A percentile compares a stretch with the other conserved stretches of the same genome.
phyloP scores from a whole-genome alignment of 352 stramenopile species.

The Phytophthora gonapodyides region DNA sequence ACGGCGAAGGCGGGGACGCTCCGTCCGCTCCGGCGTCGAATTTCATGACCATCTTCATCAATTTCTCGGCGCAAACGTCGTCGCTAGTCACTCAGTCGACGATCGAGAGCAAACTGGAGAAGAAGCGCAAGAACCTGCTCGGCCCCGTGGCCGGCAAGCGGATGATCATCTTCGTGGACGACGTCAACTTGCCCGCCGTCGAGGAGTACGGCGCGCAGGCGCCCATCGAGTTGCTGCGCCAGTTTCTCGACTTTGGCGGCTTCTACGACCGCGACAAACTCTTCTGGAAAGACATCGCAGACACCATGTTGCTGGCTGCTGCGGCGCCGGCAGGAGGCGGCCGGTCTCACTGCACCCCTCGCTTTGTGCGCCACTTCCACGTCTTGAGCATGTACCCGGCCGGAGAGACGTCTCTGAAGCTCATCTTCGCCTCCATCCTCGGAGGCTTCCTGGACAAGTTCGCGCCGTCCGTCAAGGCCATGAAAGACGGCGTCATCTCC shows the following conservation, averaged over 20 bases:
- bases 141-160: conserved; percentile 87
- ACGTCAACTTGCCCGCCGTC: conserved; percentile 94
- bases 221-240: conserved; percentile 93
- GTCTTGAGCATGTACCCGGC: conserved; percentile 94
- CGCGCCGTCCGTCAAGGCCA: conserved; percentile 74
- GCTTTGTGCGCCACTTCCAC: conserved; percentile 96
- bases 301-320: conserved; percentile 91
- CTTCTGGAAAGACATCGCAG: conserved; percentile 96
- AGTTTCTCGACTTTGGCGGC: conserved; percentile 95
- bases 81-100: conserved; percentile 89
- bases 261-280: conserved; percentile 97
- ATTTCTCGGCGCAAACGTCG: conserved; percentile 93
- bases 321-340: conserved; percentile 92
- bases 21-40: conserved; percentile 38
- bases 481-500: conserved; percentile 84
- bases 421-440: conserved; percentile 96
- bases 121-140: conserved; percentile 95
- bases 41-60: conserved; percentile 85
- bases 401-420: conserved; percentile 83
- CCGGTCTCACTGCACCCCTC: conserved; percentile 85
- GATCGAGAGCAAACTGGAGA: conserved; percentile 94
- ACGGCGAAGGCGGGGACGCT: conserved; percentile 28
- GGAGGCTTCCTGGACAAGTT: conserved; percentile 93
- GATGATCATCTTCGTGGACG: conserved; percentile 95
- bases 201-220: conserved; percentile 95